Percentiles rank a stretch among this genome's conserved stretches.
These are phyloP conservation scores for Coemansia sp. DNA, from an alignment of 192 early-diverging fungal genomes.

Conservation along the genomic window DNA sequence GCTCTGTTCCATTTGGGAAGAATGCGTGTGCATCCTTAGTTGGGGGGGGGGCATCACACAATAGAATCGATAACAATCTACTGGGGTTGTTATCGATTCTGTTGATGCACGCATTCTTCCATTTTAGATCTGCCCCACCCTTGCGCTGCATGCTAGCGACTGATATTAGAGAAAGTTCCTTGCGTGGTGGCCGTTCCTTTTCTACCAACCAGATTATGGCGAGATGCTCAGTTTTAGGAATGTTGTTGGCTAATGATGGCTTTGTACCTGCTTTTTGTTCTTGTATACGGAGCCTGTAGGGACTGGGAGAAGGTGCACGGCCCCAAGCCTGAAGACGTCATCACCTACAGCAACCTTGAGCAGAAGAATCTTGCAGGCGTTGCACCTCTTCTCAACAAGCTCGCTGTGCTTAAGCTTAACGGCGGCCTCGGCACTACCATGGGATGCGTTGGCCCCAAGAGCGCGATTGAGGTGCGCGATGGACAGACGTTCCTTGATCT, in stretches of 20 bases:
- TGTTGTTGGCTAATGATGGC: background rate
- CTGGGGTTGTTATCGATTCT: background rate
- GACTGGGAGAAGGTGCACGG: slow-evolving; percentile 95
- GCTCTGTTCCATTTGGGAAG: too few relatives aligned
- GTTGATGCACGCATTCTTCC: background rate
- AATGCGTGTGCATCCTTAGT: too few relatives aligned
- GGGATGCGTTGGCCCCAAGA: slow-evolving; percentile 98
- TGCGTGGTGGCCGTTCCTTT: background rate
- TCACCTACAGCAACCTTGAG: slow-evolving; percentile 74
- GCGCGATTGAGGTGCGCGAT: slow-evolving; percentile 97
- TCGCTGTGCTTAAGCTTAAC: slow-evolving; percentile 98
- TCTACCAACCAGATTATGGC: background rate
- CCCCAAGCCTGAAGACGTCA: slow-evolving; percentile 84
- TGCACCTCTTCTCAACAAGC: slow-evolving; percentile 72
- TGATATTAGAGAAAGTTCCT: too few relatives aligned
- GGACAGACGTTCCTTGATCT: slow-evolving; percentile 98
- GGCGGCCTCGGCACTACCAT: slow-evolving; percentile 99
- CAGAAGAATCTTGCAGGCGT: slow-evolving; percentile 41
- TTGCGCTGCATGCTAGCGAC: too few relatives aligned
- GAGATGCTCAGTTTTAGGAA: background rate
- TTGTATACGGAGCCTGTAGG: slow-evolving; percentile 41
- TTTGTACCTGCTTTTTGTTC: background rate
- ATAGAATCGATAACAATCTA: too few relatives aligned
- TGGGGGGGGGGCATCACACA: too few relatives aligned
- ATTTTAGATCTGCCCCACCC: too few relatives aligned